A percentile compares a stretch with the other conserved stretches of the same genome.
These are phyloP conservation scores for Vitis hybrid DNA, from an alignment of 177 flowering plant species.

Conservation along the genomic window DNA sequence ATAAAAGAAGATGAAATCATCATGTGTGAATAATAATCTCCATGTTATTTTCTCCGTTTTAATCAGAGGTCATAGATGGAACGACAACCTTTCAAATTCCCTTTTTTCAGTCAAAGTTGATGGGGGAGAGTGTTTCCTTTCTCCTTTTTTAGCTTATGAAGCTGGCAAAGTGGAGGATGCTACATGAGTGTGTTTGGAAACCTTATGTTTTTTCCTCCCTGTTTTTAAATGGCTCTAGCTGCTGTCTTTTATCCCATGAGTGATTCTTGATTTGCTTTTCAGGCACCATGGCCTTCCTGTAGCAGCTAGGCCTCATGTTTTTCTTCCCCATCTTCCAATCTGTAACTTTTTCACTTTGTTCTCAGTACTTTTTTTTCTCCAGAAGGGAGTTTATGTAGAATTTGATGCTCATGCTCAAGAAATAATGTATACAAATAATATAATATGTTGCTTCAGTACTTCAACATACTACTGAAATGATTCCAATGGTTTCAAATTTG, in stretches of 20 bases:
- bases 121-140: constrained; percentile 8
- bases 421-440: too few relatives aligned
- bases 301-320: constrained; percentile 2
- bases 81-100: background rate
- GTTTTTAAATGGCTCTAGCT: constrained; percentile 5
- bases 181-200: constrained; percentile 4
- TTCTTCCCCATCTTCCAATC: constrained; percentile 2
- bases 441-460: too few relatives aligned
- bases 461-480: too few relatives aligned
- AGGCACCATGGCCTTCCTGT: constrained; percentile 8
- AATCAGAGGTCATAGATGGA: background rate
- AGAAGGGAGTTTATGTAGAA: constrained; percentile 5
- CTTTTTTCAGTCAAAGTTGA: constrained; percentile 3
- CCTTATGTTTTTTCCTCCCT: constrained; percentile 19
- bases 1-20: background rate
- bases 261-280: constrained; percentile 1
- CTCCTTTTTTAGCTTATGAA: background rate
- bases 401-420: background rate
- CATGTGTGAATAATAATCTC: background rate
- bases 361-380: background rate
- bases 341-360: background rate
- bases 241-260: constrained; percentile 2
- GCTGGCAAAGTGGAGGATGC: constrained; percentile 10
- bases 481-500: too few relatives aligned
- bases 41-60: too few relatives aligned